Percentiles rank a stretch among this genome's conserved stretches.
Evolutionary conservation across 192 early-diverging fungal species (phyloP).

Genomic region (Allomyces javanicus): DNA sequence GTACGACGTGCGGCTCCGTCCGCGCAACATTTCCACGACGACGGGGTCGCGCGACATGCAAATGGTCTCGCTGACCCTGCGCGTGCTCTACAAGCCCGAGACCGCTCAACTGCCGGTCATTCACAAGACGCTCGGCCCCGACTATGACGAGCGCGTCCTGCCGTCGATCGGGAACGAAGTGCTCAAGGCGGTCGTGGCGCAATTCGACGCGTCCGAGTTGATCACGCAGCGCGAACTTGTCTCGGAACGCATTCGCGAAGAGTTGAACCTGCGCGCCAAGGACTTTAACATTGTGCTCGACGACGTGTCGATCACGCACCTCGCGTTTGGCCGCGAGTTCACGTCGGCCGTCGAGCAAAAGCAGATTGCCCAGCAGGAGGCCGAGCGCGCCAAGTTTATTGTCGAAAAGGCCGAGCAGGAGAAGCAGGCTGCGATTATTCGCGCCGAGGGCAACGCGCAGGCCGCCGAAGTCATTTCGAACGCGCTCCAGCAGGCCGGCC

Average conservation of each 20-base stretch:
- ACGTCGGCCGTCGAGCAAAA: slow-evolving; percentile 97
- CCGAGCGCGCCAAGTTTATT: slow-evolving; percentile 93
- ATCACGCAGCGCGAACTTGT: slow-evolving; percentile 96
- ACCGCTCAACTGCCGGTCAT: slow-evolving; percentile 51
- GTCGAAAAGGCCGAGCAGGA: slow-evolving; percentile 99
- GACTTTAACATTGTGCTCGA: slow-evolving; percentile 94
- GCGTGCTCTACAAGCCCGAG: slow-evolving; percentile 78
- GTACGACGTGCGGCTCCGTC: slow-evolving; percentile 84
- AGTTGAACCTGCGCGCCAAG: slow-evolving; percentile 71
- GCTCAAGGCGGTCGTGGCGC: slow-evolving; percentile 90
- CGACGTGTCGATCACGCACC: slow-evolving; percentile 96
- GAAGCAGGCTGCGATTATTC: slow-evolving; percentile 86
- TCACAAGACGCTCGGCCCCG: slow-evolving; percentile 77
- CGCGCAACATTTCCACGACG: slow-evolving; percentile 92
- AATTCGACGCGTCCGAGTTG: slow-evolving; percentile 92
- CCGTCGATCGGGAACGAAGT: slow-evolving; percentile 99
- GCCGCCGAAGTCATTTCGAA: slow-evolving; percentile 85
- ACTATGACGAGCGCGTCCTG: slow-evolving; percentile 94
- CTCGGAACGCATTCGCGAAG: slow-evolving; percentile 77
- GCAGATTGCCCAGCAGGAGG: slow-evolving; percentile 98
- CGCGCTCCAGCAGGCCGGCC: slow-evolving; percentile 76
- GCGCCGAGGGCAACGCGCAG: slow-evolving; percentile 91
- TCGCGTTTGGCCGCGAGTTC: slow-evolving; percentile 98
- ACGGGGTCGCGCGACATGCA: slow-evolving; percentile 99
- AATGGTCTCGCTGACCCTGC: slow-evolving; percentile 81